phyloP scores from a whole-genome alignment of 73 alveolate species.

The Paraurostyla sp. region DNA sequence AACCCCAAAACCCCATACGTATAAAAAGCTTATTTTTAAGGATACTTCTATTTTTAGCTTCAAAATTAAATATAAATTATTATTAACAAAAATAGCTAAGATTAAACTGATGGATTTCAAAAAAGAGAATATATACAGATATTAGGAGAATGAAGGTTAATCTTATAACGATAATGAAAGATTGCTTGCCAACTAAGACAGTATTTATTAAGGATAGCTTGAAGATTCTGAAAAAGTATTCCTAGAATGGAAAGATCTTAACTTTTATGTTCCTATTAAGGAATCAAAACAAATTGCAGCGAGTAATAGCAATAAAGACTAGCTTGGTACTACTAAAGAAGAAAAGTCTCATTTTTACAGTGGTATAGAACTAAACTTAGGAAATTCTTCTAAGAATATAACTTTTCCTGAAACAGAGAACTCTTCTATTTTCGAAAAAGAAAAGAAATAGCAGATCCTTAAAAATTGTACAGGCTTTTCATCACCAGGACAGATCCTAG shows the following conservation, averaged over 20 bases:
- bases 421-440: neutral
- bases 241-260: slow-evolving; percentile 8
- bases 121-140: neutral
- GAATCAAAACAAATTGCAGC: neutral
- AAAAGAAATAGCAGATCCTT: neutral
- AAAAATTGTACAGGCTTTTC: slow-evolving; percentile 50
- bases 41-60: too few relatives aligned
- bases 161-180: neutral
- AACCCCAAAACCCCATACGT: too few relatives aligned
- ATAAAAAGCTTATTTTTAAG: too few relatives aligned
- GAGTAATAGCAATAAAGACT: too few relatives aligned
- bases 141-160: neutral
- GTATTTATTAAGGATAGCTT: neutral
- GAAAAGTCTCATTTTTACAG: too few relatives aligned
- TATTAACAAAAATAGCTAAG: too few relatives aligned
- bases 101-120: neutral
- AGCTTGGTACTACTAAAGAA: too few relatives aligned
- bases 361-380: too few relatives aligned
- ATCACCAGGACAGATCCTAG: slow-evolving; percentile 54
- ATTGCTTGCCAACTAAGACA: neutral
- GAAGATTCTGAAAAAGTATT: neutral
- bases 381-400: neutral
- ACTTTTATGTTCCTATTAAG: slow-evolving; percentile 1
- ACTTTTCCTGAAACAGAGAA: neutral
- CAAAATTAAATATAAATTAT: too few relatives aligned